Evolutionary conservation across 2,329 filamentous ascomycete species (phyloP).

Genomic region (Colletotrichum somersetense): DNA sequence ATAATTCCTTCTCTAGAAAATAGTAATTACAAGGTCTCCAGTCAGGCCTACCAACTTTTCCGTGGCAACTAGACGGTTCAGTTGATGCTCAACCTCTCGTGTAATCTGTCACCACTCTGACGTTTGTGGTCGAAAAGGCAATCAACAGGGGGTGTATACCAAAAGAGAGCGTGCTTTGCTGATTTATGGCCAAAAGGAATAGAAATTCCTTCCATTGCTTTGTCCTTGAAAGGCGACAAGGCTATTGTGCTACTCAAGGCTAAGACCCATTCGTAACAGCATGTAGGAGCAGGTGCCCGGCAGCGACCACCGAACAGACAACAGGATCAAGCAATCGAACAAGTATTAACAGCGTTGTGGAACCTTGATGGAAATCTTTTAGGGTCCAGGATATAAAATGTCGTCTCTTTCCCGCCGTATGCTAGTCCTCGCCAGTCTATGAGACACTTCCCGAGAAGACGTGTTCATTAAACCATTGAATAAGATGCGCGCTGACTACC

Average conservation of each 20-base stretch:
- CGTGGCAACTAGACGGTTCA: background rate
- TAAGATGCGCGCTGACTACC: background rate
- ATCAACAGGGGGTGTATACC: background rate
- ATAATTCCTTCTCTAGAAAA: too few relatives aligned
- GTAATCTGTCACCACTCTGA: background rate
- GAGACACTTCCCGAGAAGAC: background rate
- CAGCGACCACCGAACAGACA: background rate
- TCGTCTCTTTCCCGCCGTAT: background rate
- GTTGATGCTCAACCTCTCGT: background rate
- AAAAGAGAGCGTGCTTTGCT: background rate
- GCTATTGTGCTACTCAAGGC: background rate
- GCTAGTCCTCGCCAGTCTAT: background rate
- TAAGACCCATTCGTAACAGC: too few relatives aligned
- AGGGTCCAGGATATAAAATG: background rate
- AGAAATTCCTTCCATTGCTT: background rate
- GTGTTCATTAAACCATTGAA: background rate
- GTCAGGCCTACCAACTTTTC: accelerated
- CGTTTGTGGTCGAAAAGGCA: background rate
- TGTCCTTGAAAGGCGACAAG: background rate
- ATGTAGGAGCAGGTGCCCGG: background rate
- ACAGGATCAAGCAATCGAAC: background rate
- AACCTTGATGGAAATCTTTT: too few relatives aligned
- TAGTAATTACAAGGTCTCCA: background rate
- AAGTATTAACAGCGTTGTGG: background rate
- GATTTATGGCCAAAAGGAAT: too few relatives aligned